Base-by-base conservation (phyloP, 208 protist genomes). In the Tritrichomonas musculus region DNA sequence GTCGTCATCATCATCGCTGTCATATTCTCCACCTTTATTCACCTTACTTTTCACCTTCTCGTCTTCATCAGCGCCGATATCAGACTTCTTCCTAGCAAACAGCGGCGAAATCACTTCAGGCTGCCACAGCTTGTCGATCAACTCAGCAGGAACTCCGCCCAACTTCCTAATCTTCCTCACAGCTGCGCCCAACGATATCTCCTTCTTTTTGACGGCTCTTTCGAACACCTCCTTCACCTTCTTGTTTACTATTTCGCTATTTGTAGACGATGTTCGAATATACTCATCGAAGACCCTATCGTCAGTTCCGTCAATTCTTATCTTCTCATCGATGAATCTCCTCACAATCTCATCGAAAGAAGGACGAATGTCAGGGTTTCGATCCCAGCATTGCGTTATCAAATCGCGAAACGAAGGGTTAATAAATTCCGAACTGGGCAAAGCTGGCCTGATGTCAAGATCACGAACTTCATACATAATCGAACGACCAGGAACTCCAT, bases 331-430 rank as follows among this genome's bases (percentile, higher is more conserved):
- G 2, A 14, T 14, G 5, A 88, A 27, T 33, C 77, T 0, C 27
- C 44, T 47, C 1, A 92, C 57, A 50, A 92, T 92, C 25, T 92
- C 88, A 66, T 47, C 88, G 44, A 92, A 92, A n/a, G 50, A 30
- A 22, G 88, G 88, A 30, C 88, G 50, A 64, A 69, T 22, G 30
- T 92, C 47, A 2, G 88, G 88, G 72, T 92, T 55, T 27, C 88
- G 25, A 69, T 92, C 88, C 88, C 88, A 92, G 55, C 88, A 92
- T 36, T 47, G 55, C 0, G 50, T 92, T 14, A 92, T 92, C 20
- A 92, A 69, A 30, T 92, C 57, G 0, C 41, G 0, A 11, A 92
- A 47, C 50, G 33, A 8, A 17, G 55, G 33, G 72, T 41, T 41
- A 14, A 92, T 20, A n/a, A n/a, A n/a, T n/a, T n/a, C n/a, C 8